These are phyloP conservation scores for Mycena floridula DNA, from an alignment of 768 basidiomycete species.

Conservation along the genomic window DNA sequence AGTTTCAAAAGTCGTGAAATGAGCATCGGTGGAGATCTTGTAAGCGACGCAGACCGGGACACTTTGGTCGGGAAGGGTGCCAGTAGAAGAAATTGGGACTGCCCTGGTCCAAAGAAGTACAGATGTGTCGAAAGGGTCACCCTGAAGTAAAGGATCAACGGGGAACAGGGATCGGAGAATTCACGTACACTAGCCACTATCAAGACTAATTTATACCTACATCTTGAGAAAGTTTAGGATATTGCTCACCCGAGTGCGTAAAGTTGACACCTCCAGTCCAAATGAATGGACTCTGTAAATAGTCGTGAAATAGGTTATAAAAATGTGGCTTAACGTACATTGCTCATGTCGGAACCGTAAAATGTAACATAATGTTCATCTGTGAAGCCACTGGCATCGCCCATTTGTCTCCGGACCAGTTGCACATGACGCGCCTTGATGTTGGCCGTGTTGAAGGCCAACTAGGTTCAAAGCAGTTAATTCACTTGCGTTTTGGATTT, in stretches of 20 bases:
- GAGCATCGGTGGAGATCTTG: conserved; percentile 33
- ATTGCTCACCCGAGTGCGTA: conserved; percentile 34
- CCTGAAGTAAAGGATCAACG: conserved; percentile 24
- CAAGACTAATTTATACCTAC: too few relatives aligned
- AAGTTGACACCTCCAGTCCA: conserved; percentile 48
- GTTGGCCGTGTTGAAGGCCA: conserved; percentile 28
- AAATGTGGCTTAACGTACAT: conserved; percentile 21
- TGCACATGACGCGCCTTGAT: conserved; percentile 31
- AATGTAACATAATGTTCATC: conserved; percentile 47
- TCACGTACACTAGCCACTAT: conserved; percentile 44
- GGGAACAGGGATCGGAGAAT: conserved; percentile 1
- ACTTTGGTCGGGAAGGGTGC: conserved; percentile 36
- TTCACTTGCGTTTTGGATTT: too few relatives aligned
- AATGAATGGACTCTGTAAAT: conserved; percentile 33
- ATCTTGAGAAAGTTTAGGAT: background rate
- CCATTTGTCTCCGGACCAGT: conserved; percentile 27
- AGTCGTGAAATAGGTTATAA: background rate
- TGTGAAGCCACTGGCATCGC: conserved; percentile 29
- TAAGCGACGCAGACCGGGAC: conserved; percentile 46
- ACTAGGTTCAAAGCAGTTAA: conserved; percentile 18
- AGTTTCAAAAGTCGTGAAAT: conserved; percentile 29
- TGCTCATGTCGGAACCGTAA: conserved; percentile 42
- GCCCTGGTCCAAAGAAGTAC: conserved; percentile 57
- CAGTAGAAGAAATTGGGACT: conserved; percentile 25
- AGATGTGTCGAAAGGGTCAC: conserved; percentile 48